Evolutionary conservation across 2,329 filamentous ascomycete species (phyloP).

Genomic region (Mollisia scopiformis): DNA sequence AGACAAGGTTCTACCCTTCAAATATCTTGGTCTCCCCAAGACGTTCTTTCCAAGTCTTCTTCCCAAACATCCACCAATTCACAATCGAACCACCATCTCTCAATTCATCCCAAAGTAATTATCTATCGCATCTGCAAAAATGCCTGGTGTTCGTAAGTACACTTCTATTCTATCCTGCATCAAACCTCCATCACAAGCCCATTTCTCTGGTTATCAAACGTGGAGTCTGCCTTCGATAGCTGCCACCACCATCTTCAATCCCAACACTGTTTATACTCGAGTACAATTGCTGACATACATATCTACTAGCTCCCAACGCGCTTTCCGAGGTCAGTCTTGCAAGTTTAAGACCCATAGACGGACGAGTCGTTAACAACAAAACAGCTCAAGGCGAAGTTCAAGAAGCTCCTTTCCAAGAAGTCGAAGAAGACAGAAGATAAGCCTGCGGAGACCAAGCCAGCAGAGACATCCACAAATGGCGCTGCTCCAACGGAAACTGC

Average conservation of each 20-base stretch:
- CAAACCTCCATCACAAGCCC: neutral
- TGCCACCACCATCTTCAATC: no score
- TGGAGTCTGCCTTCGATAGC: no score
- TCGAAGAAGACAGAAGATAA: slow-evolving; percentile 31
- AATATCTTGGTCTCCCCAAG: neutral
- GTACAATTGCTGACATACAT: neutral
- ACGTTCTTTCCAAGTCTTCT: neutral
- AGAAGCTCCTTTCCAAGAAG: slow-evolving; percentile 35
- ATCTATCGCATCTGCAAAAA: slow-evolving; percentile 26
- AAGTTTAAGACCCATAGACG: neutral
- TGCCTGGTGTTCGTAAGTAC: slow-evolving; percentile 37
- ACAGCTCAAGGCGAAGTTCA: slow-evolving; percentile 35
- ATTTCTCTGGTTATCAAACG: neutral
- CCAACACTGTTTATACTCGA: no score
- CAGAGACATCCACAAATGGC: slow-evolving; percentile 17
- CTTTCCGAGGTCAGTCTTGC: slow-evolving; percentile 17
- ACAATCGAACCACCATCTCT: neutral
- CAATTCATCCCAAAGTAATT: neutral
- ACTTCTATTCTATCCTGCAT: neutral
- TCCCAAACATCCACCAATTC: neutral
- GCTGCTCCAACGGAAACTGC: slow-evolving; percentile 24
- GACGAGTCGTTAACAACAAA: neutral
- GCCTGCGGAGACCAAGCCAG: slow-evolving; percentile 24
- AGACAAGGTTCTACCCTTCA: neutral
- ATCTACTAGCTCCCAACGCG: slow-evolving; percentile 34